These are phyloP conservation scores for Aspergillus tanneri DNA, from an alignment of 2,329 filamentous ascomycete species.

Conservation along the genomic window DNA sequence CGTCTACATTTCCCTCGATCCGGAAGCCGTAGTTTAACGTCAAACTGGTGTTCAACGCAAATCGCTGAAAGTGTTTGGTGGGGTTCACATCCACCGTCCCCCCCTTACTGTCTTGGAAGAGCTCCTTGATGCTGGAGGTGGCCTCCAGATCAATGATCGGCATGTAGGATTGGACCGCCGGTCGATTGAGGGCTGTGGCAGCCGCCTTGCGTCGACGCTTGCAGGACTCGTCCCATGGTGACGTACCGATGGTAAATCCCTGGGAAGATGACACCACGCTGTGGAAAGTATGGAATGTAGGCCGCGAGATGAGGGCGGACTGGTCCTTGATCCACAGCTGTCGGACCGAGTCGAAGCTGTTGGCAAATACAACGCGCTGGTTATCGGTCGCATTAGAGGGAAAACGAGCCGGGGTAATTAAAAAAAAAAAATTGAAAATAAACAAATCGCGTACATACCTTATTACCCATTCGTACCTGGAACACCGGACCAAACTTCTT, in stretches of 20 bases:
- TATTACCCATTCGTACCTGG: constrained; percentile 67
- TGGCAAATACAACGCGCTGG: constrained; percentile 73
- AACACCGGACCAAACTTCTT: constrained; percentile 64
- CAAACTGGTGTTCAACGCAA: constrained; percentile 72
- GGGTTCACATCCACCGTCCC: constrained; percentile 68
- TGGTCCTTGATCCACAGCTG: constrained; percentile 76
- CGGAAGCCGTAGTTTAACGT: constrained; percentile 78
- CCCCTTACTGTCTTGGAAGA: constrained; percentile 62
- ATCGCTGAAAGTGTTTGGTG: constrained; percentile 70
- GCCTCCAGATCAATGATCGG: constrained; percentile 78
- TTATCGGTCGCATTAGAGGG: no score
- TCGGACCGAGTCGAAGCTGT: constrained; percentile 71
- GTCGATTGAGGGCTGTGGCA: constrained; percentile 73
- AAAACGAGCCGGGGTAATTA: no score
- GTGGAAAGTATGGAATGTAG: constrained; percentile 78
- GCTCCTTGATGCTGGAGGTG: constrained; percentile 68
- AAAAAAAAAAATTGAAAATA: no score
- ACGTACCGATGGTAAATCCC: constrained; percentile 79
- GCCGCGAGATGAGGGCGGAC: constrained; percentile 72
- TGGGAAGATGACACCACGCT: constrained; percentile 73
- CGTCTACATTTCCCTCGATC: constrained; percentile 68
- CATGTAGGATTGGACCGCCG: constrained; percentile 75
- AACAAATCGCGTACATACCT: constrained; percentile 40
- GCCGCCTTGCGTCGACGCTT: constrained; percentile 75
- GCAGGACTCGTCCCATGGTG: constrained; percentile 79